A percentile compares a stretch with the other conserved stretches of the same genome.
Evolutionary conservation across 2,329 filamentous ascomycete genomes (phyloP).

Genomic region (Xylariaceae sp.): DNA sequence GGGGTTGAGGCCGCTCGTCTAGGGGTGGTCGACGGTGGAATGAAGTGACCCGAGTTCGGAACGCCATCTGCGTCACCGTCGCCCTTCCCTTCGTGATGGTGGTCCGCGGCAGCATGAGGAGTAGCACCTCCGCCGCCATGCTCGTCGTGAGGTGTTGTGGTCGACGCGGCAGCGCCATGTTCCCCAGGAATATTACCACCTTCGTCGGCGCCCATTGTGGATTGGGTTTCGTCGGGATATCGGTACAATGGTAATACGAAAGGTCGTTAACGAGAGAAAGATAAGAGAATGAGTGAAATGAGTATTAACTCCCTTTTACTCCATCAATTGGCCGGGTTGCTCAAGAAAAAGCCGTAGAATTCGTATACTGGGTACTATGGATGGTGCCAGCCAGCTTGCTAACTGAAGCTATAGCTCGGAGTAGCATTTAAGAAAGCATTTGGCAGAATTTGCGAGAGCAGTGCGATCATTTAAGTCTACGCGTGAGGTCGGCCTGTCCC

Average conservation of each 20-base stretch:
- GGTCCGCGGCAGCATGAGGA: conserved; percentile 14
- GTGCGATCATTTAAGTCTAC: too few relatives aligned
- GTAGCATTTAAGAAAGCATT: too few relatives aligned
- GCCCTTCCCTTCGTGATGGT: conserved; percentile 10
- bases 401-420: too few relatives aligned
- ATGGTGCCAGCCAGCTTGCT: too few relatives aligned
- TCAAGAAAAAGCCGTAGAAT: too few relatives aligned
- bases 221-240: background rate
- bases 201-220: conserved; percentile 27
- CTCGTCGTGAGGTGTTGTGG: conserved; percentile 7
- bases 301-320: too few relatives aligned
- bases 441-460: too few relatives aligned
- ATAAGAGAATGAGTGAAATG: background rate
- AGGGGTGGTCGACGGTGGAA: conserved; percentile 22
- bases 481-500: too few relatives aligned
- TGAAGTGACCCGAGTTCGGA: conserved; percentile 13
- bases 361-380: too few relatives aligned
- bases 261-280: background rate
- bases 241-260: background rate
- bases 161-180: conserved; percentile 6
- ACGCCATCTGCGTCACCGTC: conserved; percentile 15
- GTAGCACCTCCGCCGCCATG: conserved; percentile 15
- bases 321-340: too few relatives aligned
- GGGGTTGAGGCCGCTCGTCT: conserved; percentile 24
- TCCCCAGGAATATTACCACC: conserved; percentile 9